Conservation (phyloP, 306 rosid genomes). For the Rosa rugosa region DNA sequence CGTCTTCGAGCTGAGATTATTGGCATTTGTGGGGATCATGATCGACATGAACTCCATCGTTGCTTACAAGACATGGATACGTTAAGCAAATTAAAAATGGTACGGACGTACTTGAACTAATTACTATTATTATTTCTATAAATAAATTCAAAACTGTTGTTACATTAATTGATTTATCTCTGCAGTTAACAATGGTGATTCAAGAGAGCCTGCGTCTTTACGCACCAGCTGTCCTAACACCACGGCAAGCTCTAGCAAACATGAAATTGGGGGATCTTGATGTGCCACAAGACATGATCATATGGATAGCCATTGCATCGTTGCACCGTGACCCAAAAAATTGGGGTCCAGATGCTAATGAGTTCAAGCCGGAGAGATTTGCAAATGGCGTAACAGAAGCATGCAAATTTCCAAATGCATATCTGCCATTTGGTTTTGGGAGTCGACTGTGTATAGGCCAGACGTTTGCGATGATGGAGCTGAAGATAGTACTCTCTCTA, state of each 20-base stretch:
- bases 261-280: not conserved
- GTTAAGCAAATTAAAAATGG: not conserved
- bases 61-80: conserved; percentile 4
- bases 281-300: not conserved
- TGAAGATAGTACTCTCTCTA: not conserved
- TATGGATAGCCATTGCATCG: not conserved
- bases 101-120: not conserved
- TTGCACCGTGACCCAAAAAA: not conserved
- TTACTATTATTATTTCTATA: too few relatives aligned
- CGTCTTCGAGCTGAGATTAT: conserved; percentile 15
- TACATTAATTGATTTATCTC: not conserved
- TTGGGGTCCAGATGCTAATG: not conserved
- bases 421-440: not conserved
- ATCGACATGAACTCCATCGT: not conserved
- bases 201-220: conserved; percentile 4
- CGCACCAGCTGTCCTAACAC: not conserved
- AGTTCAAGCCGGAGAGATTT: not conserved
- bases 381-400: not conserved
- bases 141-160: not conserved
- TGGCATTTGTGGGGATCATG: conserved; percentile 14
- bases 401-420: not conserved
- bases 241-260: not conserved
- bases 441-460: not conserved
- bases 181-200: conserved; percentile 1
- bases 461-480: not conserved